These are phyloP conservation scores for Podila epicladia DNA, from an alignment of 192 early-diverging fungal species.

Conservation along the genomic window DNA sequence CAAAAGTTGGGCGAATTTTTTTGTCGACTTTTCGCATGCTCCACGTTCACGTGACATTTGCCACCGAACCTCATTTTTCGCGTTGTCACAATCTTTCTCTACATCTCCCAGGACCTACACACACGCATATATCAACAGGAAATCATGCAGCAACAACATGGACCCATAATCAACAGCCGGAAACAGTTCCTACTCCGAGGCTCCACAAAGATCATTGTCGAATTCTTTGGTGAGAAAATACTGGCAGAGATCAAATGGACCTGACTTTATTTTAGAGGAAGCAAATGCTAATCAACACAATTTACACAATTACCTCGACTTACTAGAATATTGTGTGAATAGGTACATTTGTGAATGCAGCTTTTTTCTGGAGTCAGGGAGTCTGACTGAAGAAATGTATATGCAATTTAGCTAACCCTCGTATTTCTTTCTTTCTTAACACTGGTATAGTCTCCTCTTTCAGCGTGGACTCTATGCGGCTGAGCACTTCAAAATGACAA, in stretches of 20 bases:
- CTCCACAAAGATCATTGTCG: slow-evolving; percentile 83
- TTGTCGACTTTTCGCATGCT: background rate
- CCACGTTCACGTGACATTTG: background rate
- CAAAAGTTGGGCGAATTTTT: background rate
- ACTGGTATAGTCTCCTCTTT: slow-evolving; percentile 78
- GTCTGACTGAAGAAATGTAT: background rate
- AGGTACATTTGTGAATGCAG: slow-evolving; percentile 58
- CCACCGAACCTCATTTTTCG: background rate
- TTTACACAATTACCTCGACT: no score
- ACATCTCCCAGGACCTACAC: background rate
- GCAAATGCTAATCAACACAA: no score
- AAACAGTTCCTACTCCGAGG: slow-evolving; percentile 83
- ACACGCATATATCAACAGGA: background rate
- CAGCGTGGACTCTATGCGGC: slow-evolving; percentile 95
- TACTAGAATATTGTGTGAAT: slow-evolving; percentile 77
- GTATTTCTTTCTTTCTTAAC: background rate
- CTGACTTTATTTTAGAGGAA: background rate
- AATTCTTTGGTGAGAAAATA: slow-evolving; percentile 85
- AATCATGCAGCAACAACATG: slow-evolving; percentile 34
- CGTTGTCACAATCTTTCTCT: background rate
- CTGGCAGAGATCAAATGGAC: background rate
- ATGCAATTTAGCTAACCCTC: slow-evolving; percentile 5
- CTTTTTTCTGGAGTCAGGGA: background rate
- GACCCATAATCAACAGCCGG: slow-evolving; percentile 28
- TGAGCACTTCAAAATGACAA: slow-evolving; percentile 86